Evolutionary conservation across 306 rosid species (phyloP).

Genomic region (Cicer pinnatifidum): DNA sequence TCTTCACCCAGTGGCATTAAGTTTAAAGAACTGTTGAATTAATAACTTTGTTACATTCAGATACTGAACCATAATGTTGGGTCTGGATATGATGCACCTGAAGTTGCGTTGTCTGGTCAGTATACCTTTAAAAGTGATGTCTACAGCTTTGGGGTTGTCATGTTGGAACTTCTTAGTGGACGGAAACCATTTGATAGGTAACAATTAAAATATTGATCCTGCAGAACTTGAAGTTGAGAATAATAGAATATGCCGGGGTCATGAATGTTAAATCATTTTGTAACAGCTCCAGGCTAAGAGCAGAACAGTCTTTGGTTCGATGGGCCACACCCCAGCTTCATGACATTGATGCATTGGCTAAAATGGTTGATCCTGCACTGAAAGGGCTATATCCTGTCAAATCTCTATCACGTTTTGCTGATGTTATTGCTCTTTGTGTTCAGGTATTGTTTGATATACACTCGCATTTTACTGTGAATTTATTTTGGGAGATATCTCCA

Average conservation of each 20-base stretch:
- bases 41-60: conserved; percentile 48
- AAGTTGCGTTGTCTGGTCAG: conserved; percentile 80
- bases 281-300: conserved; percentile 81
- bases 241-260: background rate
- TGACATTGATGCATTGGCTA: conserved; percentile 87
- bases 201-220: conserved; percentile 10
- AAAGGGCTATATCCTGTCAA: conserved; percentile 91
- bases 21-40: conserved; percentile 9
- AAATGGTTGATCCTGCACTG: conserved; percentile 90
- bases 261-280: conserved; percentile 42
- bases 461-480: background rate
- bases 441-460: conserved; percentile 65
- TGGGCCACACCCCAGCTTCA: conserved; percentile 99
- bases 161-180: conserved; percentile 93
- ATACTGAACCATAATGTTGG: conserved; percentile 69
- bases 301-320: conserved; percentile 91
- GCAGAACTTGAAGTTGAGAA: conserved; percentile 25
- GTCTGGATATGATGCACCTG: conserved; percentile 88
- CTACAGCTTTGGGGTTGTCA: conserved; percentile 92
- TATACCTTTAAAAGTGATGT: conserved; percentile 84
- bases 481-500: background rate
- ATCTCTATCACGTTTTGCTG: conserved; percentile 95
- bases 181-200: conserved; percentile 90
- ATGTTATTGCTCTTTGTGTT: conserved; percentile 91
- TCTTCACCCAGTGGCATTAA: conserved; percentile 8